Conservation (phyloP, 225 moss, liverwort and hornwort species). For the Anthoceros angustus region DNA sequence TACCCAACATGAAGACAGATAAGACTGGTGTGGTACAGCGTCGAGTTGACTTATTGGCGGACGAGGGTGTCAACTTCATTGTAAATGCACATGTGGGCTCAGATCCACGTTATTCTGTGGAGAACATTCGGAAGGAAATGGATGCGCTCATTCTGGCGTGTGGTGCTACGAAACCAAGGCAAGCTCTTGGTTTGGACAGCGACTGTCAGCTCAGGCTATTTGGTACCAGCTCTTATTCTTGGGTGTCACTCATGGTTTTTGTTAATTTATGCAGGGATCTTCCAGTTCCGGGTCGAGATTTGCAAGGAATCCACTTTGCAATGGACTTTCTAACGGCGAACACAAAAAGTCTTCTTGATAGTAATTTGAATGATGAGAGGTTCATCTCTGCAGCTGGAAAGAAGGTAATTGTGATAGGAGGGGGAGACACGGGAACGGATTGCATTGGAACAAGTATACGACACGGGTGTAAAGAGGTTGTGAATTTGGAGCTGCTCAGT, state of each 20-base stretch:
- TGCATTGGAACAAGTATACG: conserved; percentile 72
- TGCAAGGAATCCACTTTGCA: conserved; percentile 55
- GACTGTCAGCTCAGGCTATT: not conserved
- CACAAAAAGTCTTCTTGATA: conserved; percentile 71
- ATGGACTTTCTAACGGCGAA: conserved; percentile 67
- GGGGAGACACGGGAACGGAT: conserved; percentile 83
- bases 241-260: not conserved
- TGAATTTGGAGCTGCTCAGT: conserved; percentile 67
- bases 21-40: conserved; percentile 62
- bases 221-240: not conserved
- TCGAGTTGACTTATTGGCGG: conserved; percentile 58
- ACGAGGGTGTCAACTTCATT: conserved; percentile 58
- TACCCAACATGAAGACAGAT: conserved; percentile 88
- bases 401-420: conserved; percentile 72
- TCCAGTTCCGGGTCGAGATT: conserved; percentile 53
- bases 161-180: conserved; percentile 76
- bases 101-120: conserved; percentile 44
- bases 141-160: conserved; percentile 65
- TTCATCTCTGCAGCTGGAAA: conserved; percentile 70
- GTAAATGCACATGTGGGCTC: conserved; percentile 66
- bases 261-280: conserved; percentile 38
- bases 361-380: conserved; percentile 44
- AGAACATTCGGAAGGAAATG: conserved; percentile 31
- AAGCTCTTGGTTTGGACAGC: not conserved
- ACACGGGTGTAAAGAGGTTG: conserved; percentile 49